Evolutionary conservation across 2,329 filamentous ascomycete species (phyloP).

Genomic region (Penicillium corylophilum): DNA sequence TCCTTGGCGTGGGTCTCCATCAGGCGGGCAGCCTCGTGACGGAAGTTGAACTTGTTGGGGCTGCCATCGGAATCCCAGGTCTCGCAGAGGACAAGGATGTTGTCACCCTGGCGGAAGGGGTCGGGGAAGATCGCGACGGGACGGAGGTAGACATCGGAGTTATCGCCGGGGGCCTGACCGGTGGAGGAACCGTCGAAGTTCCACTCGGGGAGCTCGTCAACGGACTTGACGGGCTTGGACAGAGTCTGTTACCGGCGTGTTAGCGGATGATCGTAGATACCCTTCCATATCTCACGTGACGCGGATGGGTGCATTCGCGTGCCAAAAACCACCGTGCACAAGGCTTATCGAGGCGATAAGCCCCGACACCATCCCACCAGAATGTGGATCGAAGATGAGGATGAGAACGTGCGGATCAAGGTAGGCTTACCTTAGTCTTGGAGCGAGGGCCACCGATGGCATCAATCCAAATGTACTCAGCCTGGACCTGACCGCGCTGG

Average conservation of each 20-base stretch:
- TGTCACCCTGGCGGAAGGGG: conserved; percentile 84
- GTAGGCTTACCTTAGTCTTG: conserved; percentile 83
- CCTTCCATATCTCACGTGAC: conserved; percentile 26
- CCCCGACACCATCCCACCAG: conserved; percentile 7
- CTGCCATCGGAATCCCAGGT: conserved; percentile 92
- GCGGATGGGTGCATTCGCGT: conserved; percentile 29
- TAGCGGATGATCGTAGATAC: conserved; percentile 6
- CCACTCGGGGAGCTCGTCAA: conserved; percentile 72
- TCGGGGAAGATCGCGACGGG: conserved; percentile 87
- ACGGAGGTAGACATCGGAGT: conserved; percentile 96
- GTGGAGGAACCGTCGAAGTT: conserved; percentile 90
- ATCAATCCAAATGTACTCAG: conserved; percentile 98
- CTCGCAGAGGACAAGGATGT: conserved; percentile 91
- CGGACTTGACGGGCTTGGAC: conserved; percentile 54
- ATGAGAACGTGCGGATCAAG: conserved; percentile 3
- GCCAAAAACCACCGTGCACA: conserved; percentile 25
- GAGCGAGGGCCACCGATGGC: conserved; percentile 78
- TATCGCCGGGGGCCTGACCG: conserved; percentile 85
- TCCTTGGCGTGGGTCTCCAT: conserved; percentile 83
- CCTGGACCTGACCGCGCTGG: conserved; percentile 85
- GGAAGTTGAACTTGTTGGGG: conserved; percentile 98
- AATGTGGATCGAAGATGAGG: not conserved
- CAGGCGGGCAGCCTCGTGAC: conserved; percentile 83
- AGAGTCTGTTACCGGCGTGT: conserved; percentile 55
- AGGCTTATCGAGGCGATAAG: conserved; percentile 25